phyloP scores from a whole-genome alignment of 2,329 filamentous ascomycete genomes.

The Massarina eburnea region DNA sequence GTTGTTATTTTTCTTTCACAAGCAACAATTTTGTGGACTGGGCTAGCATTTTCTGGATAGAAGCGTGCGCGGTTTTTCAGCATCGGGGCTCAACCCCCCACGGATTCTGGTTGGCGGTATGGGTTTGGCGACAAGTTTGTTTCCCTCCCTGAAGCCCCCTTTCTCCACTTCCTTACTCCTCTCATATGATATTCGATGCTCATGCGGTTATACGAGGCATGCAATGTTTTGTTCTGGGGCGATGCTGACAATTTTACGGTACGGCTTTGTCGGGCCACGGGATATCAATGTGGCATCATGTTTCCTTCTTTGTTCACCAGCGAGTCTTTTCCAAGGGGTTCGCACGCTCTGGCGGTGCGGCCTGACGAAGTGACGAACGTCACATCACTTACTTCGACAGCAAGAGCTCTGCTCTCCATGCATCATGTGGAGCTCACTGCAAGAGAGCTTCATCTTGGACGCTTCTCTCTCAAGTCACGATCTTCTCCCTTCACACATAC shows the following conservation, averaged over 20 bases:
- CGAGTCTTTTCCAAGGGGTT: background rate
- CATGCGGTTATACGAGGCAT: background rate
- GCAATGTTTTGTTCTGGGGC: background rate
- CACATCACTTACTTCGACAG: background rate
- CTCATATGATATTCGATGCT: background rate
- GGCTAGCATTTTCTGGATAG: slow-evolving; percentile 10
- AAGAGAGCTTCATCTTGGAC: no score
- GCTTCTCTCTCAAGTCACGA: background rate
- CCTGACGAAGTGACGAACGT: slow-evolving; percentile 2
- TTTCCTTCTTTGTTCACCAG: background rate
- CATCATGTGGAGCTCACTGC: no score
- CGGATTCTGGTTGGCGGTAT: background rate
- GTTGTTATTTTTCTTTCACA: slow-evolving; percentile 4
- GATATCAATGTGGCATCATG: background rate
- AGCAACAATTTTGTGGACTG: slow-evolving; percentile 9
- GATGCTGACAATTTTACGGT: background rate
- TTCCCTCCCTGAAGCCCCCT: background rate
- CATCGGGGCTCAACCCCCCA: background rate
- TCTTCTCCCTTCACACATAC: background rate
- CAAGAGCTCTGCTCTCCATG: background rate
- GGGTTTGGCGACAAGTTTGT: background rate
- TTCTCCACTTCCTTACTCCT: background rate
- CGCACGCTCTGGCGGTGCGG: slow-evolving; percentile 4
- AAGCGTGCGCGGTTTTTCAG: background rate
- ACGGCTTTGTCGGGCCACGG: background rate